Conservation (phyloP, 305 asterid species). For the Fraxinus platypoda region DNA sequence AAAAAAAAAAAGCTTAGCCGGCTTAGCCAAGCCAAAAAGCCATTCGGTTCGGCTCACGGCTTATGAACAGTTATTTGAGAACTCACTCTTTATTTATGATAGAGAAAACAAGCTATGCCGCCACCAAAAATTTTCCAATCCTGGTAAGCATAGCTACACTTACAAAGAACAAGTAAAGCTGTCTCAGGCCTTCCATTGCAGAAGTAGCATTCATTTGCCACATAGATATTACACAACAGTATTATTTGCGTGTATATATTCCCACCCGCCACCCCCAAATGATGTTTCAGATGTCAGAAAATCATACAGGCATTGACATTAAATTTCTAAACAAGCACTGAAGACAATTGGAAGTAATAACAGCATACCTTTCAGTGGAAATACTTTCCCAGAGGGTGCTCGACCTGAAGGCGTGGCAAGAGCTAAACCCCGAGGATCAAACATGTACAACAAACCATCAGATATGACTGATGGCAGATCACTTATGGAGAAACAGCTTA, state of each 20-base stretch:
- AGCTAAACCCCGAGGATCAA: conserved; percentile 93
- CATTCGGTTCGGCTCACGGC: too few relatives aligned
- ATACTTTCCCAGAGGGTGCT: conserved; percentile 80
- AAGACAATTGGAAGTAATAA: not conserved
- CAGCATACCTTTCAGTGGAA: conserved; percentile 70
- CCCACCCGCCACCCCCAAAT: too few relatives aligned
- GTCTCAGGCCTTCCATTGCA: not conserved
- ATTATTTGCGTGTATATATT: not conserved
- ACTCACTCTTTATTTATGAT: too few relatives aligned
- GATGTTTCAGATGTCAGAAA: conserved; percentile 15
- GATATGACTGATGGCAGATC: conserved; percentile 85
- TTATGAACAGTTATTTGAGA: too few relatives aligned
- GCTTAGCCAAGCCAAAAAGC: too few relatives aligned
- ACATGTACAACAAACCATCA: conserved; percentile 85
- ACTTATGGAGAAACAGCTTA: conserved; percentile 84
- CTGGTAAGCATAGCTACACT: not conserved
- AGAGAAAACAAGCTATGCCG: not conserved
- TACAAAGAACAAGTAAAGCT: not conserved
- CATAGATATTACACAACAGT: not conserved
- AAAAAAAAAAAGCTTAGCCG: too few relatives aligned
- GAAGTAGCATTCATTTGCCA: not conserved
- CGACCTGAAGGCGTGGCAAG: conserved; percentile 60
- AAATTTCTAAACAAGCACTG: conserved; percentile 10
- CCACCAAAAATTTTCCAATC: not conserved
- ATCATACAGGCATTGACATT: conserved; percentile 12